These are phyloP conservation scores for Talaromyces atroroseus DNA, from an alignment of 2,329 filamentous ascomycete species.

Conservation along the genomic window DNA sequence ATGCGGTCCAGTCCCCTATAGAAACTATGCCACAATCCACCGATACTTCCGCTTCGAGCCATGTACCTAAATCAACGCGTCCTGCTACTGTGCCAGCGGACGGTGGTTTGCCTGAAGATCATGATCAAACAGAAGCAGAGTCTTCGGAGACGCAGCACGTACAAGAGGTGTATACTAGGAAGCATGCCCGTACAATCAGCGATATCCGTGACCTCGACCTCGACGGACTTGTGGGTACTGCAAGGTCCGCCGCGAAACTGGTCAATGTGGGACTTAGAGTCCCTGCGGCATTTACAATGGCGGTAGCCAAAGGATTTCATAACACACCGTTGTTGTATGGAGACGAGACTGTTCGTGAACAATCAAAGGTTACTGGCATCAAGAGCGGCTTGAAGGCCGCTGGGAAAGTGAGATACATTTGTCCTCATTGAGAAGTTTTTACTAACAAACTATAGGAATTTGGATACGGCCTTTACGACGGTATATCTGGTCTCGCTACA, in stretches of 20 bases:
- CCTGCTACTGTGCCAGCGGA: background rate
- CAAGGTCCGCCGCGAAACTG: slow-evolving; percentile 63
- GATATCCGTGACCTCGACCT: slow-evolving; percentile 7
- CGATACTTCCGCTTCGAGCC: background rate
- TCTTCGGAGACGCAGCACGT: background rate
- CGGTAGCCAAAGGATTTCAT: slow-evolving; percentile 78
- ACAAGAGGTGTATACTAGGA: background rate
- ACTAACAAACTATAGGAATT: slow-evolving; percentile 50
- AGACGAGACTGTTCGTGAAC: slow-evolving; percentile 72
- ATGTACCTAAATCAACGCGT: background rate
- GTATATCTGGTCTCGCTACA: slow-evolving; percentile 71
- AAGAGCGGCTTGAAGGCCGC: slow-evolving; percentile 71
- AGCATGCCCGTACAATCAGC: slow-evolving; percentile 4
- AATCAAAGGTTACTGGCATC: slow-evolving; percentile 72
- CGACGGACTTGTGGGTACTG: slow-evolving; percentile 31
- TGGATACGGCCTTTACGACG: slow-evolving; percentile 72
- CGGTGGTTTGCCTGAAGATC: background rate
- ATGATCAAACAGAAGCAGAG: background rate
- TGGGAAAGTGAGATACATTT: slow-evolving; percentile 49
- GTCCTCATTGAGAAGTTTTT: background rate
- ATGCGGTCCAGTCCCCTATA: background rate
- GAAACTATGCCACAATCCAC: background rate
- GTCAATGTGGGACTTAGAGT: slow-evolving; percentile 70
- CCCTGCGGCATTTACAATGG: slow-evolving; percentile 79
- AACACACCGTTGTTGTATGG: slow-evolving; percentile 83